Evolutionary conservation across 306 rosid species (phyloP).

Genomic region (Cucurbita maxima): DNA sequence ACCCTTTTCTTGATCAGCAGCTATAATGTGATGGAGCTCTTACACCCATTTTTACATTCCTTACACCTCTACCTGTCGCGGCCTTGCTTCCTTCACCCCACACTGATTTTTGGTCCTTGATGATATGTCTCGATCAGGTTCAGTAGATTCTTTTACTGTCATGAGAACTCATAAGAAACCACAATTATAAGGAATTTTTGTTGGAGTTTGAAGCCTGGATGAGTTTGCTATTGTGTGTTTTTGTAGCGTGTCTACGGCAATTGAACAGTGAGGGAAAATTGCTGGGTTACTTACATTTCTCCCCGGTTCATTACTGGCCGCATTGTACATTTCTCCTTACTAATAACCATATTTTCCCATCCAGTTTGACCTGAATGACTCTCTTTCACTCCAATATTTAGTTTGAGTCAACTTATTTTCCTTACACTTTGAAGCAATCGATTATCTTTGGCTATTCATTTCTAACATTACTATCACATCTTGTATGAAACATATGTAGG

Average conservation of each 20-base stretch:
- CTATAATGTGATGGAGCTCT: slow-evolving; percentile 24
- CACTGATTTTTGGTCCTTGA: not conserved
- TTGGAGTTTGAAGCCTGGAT: not conserved
- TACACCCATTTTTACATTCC: not conserved
- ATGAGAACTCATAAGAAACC: not conserved
- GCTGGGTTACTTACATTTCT: not conserved
- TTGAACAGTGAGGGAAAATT: not conserved
- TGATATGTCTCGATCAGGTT: not conserved
- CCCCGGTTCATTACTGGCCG: not conserved
- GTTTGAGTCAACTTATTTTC: not conserved
- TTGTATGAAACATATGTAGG: not conserved
- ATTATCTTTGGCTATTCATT: not conserved
- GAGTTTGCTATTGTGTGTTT: not conserved
- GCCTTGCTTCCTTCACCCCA: not conserved
- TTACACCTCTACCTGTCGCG: not conserved
- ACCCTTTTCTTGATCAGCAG: slow-evolving; percentile 67
- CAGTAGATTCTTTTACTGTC: not conserved
- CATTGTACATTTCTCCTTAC: slow-evolving; percentile 2
- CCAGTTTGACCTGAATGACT: not conserved
- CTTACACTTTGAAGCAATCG: not conserved
- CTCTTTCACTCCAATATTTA: not conserved
- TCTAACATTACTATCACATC: not conserved
- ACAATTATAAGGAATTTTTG: not conserved
- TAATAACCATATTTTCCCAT: not conserved
- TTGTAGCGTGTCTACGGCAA: not conserved